Evolutionary conservation across 805 yeast species (phyloP).

Genomic region (Jamesozyma spencerorum): DNA sequence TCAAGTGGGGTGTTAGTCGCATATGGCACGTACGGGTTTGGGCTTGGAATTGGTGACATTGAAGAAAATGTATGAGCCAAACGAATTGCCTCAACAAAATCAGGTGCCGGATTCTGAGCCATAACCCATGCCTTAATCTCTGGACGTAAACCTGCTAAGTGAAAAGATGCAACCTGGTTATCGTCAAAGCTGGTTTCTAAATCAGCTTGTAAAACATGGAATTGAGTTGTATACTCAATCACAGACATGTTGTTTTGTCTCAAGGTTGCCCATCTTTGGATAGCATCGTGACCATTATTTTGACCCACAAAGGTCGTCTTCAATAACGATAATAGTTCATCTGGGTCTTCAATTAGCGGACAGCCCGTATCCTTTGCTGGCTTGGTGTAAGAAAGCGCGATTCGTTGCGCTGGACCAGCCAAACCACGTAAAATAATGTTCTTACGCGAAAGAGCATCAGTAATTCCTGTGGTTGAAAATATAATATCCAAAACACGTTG

Average conservation of each 20-base stretch:
- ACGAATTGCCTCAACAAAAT: neutral
- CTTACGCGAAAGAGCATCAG: too few relatives aligned
- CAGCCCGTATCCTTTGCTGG: too few relatives aligned
- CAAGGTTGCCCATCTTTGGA: neutral
- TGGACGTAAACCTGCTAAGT: neutral
- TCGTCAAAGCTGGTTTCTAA: neutral
- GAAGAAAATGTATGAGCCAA: neutral
- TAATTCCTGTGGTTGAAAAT: too few relatives aligned
- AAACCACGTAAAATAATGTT: too few relatives aligned
- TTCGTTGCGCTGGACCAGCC: too few relatives aligned
- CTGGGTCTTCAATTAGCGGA: too few relatives aligned
- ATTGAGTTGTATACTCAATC: neutral
- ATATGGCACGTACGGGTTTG: neutral
- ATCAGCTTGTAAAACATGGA: neutral
- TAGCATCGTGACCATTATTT: neutral
- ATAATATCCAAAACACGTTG: too few relatives aligned
- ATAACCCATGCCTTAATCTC: neutral
- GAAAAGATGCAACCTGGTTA: neutral
- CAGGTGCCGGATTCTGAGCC: neutral
- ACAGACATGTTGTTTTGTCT: neutral
- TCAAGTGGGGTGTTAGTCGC: neutral
- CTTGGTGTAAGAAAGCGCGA: too few relatives aligned
- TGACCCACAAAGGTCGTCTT: neutral
- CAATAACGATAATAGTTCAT: neutral
- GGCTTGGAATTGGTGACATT: neutral